Percentiles rank a stretch among this genome's conserved stretches.
Evolutionary conservation across 306 rosid genomes (phyloP).

Genomic region (Arachis stenosperma): DNA sequence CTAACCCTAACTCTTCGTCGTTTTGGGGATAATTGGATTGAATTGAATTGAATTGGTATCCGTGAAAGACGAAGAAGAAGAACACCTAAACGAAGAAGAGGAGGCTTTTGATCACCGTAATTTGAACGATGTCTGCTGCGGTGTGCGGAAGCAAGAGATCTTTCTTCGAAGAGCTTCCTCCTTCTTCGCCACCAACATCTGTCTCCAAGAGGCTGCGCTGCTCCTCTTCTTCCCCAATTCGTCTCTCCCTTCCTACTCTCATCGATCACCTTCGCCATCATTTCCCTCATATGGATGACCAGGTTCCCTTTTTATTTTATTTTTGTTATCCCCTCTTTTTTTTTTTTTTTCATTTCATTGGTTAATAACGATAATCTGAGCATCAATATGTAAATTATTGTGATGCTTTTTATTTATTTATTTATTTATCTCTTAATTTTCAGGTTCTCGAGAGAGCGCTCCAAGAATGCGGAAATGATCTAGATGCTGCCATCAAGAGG

Average conservation of each 20-base stretch:
- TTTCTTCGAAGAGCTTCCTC: slow-evolving; percentile 93
- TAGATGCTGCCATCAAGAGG: slow-evolving; percentile 83
- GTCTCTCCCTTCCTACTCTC: slow-evolving; percentile 56
- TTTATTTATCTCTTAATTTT: not conserved
- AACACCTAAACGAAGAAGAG: slow-evolving; percentile 3
- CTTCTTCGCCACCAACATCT: slow-evolving; percentile 63
- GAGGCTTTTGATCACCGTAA: not conserved
- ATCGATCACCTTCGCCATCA: slow-evolving; percentile 69
- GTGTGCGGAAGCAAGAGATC: slow-evolving; percentile 99
- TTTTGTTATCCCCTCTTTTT: not conserved
- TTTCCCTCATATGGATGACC: slow-evolving; percentile 82
- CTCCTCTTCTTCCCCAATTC: slow-evolving; percentile 76
- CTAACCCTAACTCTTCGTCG: not conserved
- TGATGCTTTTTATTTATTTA: slow-evolving; percentile 11
- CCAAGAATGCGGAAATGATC: slow-evolving; percentile 77
- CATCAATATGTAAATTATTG: not conserved
- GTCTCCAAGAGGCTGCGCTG: slow-evolving; percentile 88
- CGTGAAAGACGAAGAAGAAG: not conserved
- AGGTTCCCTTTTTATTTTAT: slow-evolving; percentile 35
- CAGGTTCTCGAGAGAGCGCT: slow-evolving; percentile 81
- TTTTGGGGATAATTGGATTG: slow-evolving; percentile 5
- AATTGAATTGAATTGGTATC: not conserved
- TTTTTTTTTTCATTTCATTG: not conserved
- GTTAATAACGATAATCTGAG: not conserved
- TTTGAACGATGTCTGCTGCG: slow-evolving; percentile 93